These are phyloP conservation scores for Ochromonas danica DNA, from an alignment of 108 stramenopile genomes.

Conservation along the genomic window DNA sequence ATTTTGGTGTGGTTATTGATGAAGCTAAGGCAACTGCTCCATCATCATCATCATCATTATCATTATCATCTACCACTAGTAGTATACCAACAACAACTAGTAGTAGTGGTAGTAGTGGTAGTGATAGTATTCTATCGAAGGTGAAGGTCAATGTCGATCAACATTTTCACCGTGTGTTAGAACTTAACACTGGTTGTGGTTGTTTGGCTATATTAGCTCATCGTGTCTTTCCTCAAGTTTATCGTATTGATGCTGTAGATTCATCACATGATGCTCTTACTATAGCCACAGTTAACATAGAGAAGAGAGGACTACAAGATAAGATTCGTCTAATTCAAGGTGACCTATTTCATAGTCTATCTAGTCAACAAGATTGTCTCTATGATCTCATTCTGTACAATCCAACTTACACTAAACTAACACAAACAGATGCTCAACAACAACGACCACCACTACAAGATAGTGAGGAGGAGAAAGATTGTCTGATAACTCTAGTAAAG, in stretches of 20 bases:
- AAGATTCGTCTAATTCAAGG: too few relatives aligned
- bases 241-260: not conserved
- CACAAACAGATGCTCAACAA: too few relatives aligned
- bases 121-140: not conserved
- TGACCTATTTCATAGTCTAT: too few relatives aligned
- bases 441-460: too few relatives aligned
- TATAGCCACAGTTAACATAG: not conserved
- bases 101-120: not conserved
- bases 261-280: not conserved
- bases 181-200: not conserved
- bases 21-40: not conserved
- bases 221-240: not conserved
- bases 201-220: not conserved
- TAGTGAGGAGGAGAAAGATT: too few relatives aligned
- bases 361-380: too few relatives aligned
- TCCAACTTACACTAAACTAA: too few relatives aligned
- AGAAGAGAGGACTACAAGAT: too few relatives aligned
- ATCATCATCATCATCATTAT: not conserved
- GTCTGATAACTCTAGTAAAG: too few relatives aligned
- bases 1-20: not conserved
- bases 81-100: not conserved
- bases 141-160: too few relatives aligned
- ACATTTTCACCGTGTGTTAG: not conserved
- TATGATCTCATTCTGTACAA: too few relatives aligned
- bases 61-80: not conserved